Evolutionary conservation across 371 early-diverging fungal species (phyloP).

Genomic region (Catenaria anguillulae): DNA sequence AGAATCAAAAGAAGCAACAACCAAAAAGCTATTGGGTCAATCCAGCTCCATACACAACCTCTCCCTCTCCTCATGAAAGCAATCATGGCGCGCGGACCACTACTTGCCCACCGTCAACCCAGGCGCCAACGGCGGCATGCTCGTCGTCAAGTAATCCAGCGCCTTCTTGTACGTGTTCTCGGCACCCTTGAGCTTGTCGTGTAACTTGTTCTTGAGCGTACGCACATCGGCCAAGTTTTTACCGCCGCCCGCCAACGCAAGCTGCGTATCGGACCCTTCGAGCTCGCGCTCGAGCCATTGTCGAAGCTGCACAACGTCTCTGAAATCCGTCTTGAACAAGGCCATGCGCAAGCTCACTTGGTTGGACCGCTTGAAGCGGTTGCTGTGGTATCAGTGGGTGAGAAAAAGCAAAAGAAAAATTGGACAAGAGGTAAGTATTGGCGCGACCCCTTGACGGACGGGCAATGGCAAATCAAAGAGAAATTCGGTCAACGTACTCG

Average conservation of each 20-base stretch:
- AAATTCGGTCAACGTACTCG: no score
- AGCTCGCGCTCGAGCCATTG: slow-evolving; percentile 4
- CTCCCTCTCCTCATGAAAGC: no score
- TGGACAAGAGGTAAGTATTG: no score
- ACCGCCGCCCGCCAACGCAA: not conserved
- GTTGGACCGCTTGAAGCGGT: not conserved
- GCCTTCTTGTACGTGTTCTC: slow-evolving; percentile 3
- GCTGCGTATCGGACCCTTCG: not conserved
- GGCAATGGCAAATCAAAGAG: no score
- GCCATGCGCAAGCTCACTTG: not conserved
- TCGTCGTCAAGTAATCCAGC: not conserved
- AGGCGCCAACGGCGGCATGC: not conserved
- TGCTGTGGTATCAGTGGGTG: not conserved
- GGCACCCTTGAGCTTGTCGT: not conserved
- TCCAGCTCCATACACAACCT: no score
- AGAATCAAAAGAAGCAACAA: no score
- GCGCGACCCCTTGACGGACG: no score
- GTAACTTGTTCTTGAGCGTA: not conserved
- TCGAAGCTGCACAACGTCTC: not conserved
- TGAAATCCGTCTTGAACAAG: not conserved
- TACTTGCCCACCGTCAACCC: not conserved
- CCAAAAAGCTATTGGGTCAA: no score
- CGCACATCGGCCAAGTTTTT: not conserved
- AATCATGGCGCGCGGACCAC: not conserved
- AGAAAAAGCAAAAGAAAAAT: no score